Conservation (phyloP, 2,329 filamentous ascomycete genomes). For the Fusarium zealandicum region DNA sequence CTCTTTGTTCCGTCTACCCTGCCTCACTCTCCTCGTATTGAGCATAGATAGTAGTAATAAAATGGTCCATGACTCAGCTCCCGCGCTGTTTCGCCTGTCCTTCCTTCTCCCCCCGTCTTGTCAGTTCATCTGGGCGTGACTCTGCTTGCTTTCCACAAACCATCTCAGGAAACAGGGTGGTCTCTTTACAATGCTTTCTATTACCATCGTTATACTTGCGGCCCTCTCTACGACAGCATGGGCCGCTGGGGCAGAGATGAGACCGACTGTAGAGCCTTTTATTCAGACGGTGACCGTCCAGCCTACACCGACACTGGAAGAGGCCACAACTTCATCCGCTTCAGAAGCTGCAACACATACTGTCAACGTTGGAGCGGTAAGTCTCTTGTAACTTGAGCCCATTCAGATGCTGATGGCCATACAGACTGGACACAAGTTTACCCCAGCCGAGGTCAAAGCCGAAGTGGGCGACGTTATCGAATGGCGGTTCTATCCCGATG, state of each 20-base stretch:
- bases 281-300: slow-evolving; percentile 3
- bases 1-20: slow-evolving; percentile 30
- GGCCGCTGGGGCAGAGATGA: slow-evolving; percentile 22
- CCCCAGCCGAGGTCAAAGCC: slow-evolving; percentile 43
- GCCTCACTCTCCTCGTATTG: slow-evolving; percentile 8
- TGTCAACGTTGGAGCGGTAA: slow-evolving; percentile 38
- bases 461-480: slow-evolving; percentile 58
- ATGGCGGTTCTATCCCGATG: slow-evolving; percentile 68
- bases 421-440: slow-evolving; percentile 44
- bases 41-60: slow-evolving; percentile 17
- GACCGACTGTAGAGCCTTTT: neutral
- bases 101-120: slow-evolving; percentile 11
- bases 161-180: slow-evolving; percentile 13
- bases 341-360: slow-evolving; percentile 35
- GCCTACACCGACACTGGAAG: slow-evolving; percentile 24
- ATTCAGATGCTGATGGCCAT: slow-evolving; percentile 3
- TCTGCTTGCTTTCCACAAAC: slow-evolving; percentile 18
- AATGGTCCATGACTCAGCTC: slow-evolving; percentile 34
- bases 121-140: slow-evolving; percentile 6
- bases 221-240: slow-evolving; percentile 22
- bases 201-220: slow-evolving; percentile 24
- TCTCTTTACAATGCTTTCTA: slow-evolving; percentile 31
- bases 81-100: slow-evolving; percentile 7
- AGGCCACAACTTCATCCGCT: slow-evolving; percentile 27
- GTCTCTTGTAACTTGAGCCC: neutral